phyloP scores from a whole-genome alignment of 2,329 filamentous ascomycete species.

The Dactylellina haptotyla region DNA sequence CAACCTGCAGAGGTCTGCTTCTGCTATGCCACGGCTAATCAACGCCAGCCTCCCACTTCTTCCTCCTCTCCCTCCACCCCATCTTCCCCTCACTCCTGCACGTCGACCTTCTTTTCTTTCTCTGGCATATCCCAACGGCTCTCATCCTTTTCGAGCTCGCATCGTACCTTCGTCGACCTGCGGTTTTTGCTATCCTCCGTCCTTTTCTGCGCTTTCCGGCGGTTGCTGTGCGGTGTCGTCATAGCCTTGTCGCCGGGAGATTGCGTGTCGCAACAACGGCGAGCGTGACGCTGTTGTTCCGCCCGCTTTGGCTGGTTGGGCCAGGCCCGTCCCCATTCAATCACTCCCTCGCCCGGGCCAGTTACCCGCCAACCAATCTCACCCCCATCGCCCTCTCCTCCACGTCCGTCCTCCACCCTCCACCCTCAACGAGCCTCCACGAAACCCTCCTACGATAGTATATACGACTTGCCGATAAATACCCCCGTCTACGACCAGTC shows the following conservation, averaged over 20 bases:
- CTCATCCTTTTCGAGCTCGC: neutral
- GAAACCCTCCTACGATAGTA: slow-evolving; percentile 17
- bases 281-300: slow-evolving; percentile 29
- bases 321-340: no score
- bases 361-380: slow-evolving; percentile 7
- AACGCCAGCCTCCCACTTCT: neutral
- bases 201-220: neutral
- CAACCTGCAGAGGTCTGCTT: no score
- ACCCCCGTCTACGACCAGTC: slow-evolving; percentile 3
- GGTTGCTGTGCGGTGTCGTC: slow-evolving; percentile 28
- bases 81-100: neutral
- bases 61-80: slow-evolving; percentile 4
- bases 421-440: slow-evolving; percentile 12
- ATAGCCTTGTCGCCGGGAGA: slow-evolving; percentile 49
- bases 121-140: neutral
- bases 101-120: neutral
- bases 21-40: no score
- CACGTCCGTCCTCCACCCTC: slow-evolving; percentile 1
- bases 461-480: slow-evolving; percentile 7
- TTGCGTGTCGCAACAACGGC: slow-evolving; percentile 43
- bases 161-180: no score
- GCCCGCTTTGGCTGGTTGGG: no score
- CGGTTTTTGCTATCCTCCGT: neutral
- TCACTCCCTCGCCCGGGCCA: no score
- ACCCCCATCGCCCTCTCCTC: neutral